A percentile compares a stretch with the other conserved stretches of the same genome.
Evolutionary conservation across 1,284 basidiomycete genomes (phyloP).

Genomic region (Malassezia furfur): DNA sequence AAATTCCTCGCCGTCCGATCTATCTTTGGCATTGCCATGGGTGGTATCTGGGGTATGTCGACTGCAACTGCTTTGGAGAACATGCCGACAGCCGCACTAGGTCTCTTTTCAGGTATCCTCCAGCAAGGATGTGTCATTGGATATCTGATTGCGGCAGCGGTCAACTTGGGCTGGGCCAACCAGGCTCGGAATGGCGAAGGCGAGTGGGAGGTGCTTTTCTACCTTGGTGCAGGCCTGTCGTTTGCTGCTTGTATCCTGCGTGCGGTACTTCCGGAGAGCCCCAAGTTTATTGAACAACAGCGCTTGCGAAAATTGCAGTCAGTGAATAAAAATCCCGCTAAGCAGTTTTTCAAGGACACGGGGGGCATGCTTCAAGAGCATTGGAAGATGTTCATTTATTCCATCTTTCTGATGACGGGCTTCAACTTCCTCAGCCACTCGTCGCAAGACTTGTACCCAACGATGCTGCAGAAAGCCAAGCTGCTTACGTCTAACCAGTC

Average conservation of each 20-base stretch:
- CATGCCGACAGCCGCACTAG: conserved; percentile 73
- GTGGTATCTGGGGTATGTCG: conserved; percentile 33
- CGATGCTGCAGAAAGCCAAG: conserved; percentile 37
- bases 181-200: conserved; percentile 14
- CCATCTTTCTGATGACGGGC: conserved; percentile 53
- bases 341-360: conserved; percentile 63
- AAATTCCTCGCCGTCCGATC: conserved; percentile 52
- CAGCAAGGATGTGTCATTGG: conserved; percentile 67
- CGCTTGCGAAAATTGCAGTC: conserved; percentile 45
- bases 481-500: conserved; percentile 53
- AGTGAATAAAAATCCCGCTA: conserved; percentile 50
- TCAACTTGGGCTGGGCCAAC: conserved; percentile 59
- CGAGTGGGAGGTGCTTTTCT: conserved; percentile 53
- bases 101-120: conserved; percentile 71
- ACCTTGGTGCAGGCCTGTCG: conserved; percentile 57
- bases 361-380: conserved; percentile 68
- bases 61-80: conserved; percentile 63
- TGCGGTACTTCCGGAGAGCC: conserved; percentile 67
- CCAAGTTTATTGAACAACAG: conserved; percentile 57
- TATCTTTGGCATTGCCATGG: conserved; percentile 60
- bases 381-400: conserved; percentile 78
- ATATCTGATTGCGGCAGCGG: conserved; percentile 56
- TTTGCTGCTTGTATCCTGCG: conserved; percentile 65
- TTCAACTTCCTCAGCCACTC: conserved; percentile 76
- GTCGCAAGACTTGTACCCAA: conserved; percentile 41